Evolutionary conservation across 352 stramenopile species (phyloP).

Genomic region (Pythium grandisporangium): DNA sequence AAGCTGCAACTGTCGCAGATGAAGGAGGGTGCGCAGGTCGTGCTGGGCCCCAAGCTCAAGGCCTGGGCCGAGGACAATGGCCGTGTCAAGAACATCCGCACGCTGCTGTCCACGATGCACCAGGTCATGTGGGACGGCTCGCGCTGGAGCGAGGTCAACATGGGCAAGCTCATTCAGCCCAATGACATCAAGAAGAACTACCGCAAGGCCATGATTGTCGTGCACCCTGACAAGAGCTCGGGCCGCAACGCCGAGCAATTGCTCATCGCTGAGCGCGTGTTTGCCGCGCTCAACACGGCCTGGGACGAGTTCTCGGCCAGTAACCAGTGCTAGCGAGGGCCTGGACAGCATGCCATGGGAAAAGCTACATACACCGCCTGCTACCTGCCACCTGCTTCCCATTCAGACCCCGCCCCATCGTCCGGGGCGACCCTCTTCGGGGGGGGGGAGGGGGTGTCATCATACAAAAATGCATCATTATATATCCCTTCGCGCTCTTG

Average conservation of each 20-base stretch:
- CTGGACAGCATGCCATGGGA: too few species aligned
- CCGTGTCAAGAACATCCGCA: conserved; percentile 88
- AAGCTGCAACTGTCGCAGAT: conserved; percentile 38
- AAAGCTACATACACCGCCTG: too few species aligned
- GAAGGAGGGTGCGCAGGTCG: conserved; percentile 50
- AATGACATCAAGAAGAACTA: conserved; percentile 89
- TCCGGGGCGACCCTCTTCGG: too few species aligned
- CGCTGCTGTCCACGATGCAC: conserved; percentile 88
- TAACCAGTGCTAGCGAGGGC: too few species aligned
- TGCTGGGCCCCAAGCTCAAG: conserved; percentile 71
- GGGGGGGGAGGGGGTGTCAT: too few species aligned
- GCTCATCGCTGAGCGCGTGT: conserved; percentile 87
- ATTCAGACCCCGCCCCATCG: too few species aligned
- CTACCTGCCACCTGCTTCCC: too few species aligned
- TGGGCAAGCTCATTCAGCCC: conserved; percentile 88
- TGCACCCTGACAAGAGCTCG: conserved; percentile 87
- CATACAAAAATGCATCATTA: too few species aligned
- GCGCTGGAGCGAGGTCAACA: conserved; percentile 84
- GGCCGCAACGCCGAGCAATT: conserved; percentile 81
- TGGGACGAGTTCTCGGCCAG: conserved; percentile 83
- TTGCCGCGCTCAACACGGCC: conserved; percentile 85
- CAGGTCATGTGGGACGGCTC: conserved; percentile 86
- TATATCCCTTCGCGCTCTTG: too few species aligned
- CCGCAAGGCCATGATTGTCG: conserved; percentile 89
- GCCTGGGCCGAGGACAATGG: conserved; percentile 78